Conservation (phyloP, 352 stramenopile genomes). For the Halophytophthora batemanensis region DNA sequence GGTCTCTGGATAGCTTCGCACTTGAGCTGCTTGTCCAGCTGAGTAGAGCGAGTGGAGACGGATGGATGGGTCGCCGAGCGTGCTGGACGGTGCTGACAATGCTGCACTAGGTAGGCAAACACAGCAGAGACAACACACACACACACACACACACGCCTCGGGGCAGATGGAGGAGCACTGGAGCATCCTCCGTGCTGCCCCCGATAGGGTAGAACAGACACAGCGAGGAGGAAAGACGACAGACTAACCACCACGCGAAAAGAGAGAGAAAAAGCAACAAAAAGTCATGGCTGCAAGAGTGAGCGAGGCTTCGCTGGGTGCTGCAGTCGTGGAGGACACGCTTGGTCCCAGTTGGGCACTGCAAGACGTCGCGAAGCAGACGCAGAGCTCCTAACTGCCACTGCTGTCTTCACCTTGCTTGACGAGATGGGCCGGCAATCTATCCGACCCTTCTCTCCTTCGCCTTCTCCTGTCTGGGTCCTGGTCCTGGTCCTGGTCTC, state of each 20-base stretch:
- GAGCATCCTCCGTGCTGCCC: slow-evolving; percentile 12
- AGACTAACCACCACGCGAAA: slow-evolving; percentile 18
- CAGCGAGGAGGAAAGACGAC: slow-evolving; percentile 22
- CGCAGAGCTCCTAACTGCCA: too few species aligned
- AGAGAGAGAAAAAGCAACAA: slow-evolving; percentile 11
- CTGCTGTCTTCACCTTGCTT: too few species aligned
- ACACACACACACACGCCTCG: slow-evolving; percentile 23
- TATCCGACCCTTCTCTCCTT: too few species aligned
- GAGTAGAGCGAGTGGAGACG: slow-evolving; percentile 2
- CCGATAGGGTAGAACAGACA: slow-evolving; percentile 37
- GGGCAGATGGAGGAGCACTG: slow-evolving; percentile 18
- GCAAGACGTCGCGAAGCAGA: too few species aligned
- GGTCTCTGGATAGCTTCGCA: too few species aligned
- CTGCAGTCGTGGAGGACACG: too few species aligned
- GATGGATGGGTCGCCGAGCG: slow-evolving; percentile 6
- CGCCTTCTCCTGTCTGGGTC: too few species aligned
- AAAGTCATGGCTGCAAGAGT: not conserved
- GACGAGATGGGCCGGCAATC: too few species aligned
- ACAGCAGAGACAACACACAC: slow-evolving; percentile 18
- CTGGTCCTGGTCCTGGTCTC: too few species aligned
- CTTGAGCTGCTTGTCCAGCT: slow-evolving; percentile 12
- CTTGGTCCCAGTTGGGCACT: too few species aligned
- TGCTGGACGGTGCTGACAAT: not conserved
- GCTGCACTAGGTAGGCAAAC: slow-evolving; percentile 33
- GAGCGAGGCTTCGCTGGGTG: too few species aligned